Conservation (phyloP, 2,329 filamentous ascomycete species). For the Neofusicoccum cordaticola region DNA sequence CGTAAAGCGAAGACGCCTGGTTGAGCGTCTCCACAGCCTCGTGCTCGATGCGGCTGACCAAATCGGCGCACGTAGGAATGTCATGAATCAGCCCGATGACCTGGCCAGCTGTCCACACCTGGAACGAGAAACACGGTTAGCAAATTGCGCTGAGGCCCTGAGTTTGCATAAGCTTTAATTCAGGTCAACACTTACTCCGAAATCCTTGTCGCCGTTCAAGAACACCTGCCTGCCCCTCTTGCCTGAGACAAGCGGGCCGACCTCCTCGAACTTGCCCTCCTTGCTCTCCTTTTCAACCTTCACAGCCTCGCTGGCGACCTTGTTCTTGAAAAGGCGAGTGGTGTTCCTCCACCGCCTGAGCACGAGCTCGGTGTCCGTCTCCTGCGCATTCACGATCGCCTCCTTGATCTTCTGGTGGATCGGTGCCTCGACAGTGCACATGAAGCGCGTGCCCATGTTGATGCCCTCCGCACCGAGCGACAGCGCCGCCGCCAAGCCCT, state of each 20-base stretch:
- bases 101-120: conserved; percentile 97
- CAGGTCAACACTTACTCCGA: conserved; percentile 63
- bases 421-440: conserved; percentile 91
- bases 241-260: conserved; percentile 83
- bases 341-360: conserved; percentile 93
- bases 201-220: conserved; percentile 84
- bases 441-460: conserved; percentile 98
- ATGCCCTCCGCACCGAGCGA: conserved; percentile 87
- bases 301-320: conserved; percentile 75
- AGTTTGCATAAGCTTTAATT: not conserved
- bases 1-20: conserved; percentile 37
- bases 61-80: conserved; percentile 47
- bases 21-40: conserved; percentile 44
- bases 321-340: conserved; percentile 82
- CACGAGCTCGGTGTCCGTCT: conserved; percentile 88
- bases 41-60: conserved; percentile 46
- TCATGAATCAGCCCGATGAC: conserved; percentile 67
- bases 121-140: conserved; percentile 19
- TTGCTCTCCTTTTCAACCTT: conserved; percentile 80
- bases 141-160: not conserved
- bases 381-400: conserved; percentile 80
- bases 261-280: conserved; percentile 83
- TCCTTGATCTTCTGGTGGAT: conserved; percentile 94
- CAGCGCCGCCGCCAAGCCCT: conserved; percentile 87
- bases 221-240: conserved; percentile 91